Evolutionary conservation across 1,139 yeast species (phyloP).

Genomic region (Diutina mesorugosa): DNA sequence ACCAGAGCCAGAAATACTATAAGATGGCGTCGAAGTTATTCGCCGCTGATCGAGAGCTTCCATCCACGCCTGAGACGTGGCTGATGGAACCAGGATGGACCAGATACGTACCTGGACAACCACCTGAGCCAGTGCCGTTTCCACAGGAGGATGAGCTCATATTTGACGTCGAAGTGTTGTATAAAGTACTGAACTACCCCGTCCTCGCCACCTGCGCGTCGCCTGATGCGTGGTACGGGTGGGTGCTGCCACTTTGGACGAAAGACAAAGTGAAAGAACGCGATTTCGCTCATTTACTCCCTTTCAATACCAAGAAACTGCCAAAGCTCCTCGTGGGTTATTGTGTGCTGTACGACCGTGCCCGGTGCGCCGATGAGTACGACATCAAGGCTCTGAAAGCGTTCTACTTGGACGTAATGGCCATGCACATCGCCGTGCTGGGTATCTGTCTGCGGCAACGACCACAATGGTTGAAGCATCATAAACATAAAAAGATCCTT

Average conservation of each 20-base stretch:
- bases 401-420: conserved; percentile 83
- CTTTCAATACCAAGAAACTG: conserved; percentile 39
- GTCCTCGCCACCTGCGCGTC: conserved; percentile 78
- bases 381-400: conserved; percentile 51
- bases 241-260: conserved; percentile 82
- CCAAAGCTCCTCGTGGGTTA: conserved; percentile 72
- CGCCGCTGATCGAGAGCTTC: conserved; percentile 14
- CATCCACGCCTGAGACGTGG: conserved; percentile 43
- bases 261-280: conserved; percentile 8
- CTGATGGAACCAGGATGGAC: conserved; percentile 67
- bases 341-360: conserved; percentile 84
- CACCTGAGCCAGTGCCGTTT: conserved; percentile 46
- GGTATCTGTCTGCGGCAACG: conserved; percentile 94
- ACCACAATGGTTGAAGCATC: conserved; percentile 60
- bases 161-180: conserved; percentile 84
- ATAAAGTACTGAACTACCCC: conserved; percentile 62
- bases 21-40: conserved; percentile 29
- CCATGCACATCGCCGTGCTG: conserved; percentile 78
- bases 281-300: conserved; percentile 59
- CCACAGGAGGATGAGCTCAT: conserved; percentile 62
- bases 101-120: conserved; percentile 41
- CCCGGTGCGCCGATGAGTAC: conserved; percentile 78
- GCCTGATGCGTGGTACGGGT: conserved; percentile 76
- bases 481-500: conserved; percentile 16
- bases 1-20: conserved; percentile 50